Conservation (phyloP, 2,329 filamentous ascomycete genomes). For the Aureobasidium sp. region DNA sequence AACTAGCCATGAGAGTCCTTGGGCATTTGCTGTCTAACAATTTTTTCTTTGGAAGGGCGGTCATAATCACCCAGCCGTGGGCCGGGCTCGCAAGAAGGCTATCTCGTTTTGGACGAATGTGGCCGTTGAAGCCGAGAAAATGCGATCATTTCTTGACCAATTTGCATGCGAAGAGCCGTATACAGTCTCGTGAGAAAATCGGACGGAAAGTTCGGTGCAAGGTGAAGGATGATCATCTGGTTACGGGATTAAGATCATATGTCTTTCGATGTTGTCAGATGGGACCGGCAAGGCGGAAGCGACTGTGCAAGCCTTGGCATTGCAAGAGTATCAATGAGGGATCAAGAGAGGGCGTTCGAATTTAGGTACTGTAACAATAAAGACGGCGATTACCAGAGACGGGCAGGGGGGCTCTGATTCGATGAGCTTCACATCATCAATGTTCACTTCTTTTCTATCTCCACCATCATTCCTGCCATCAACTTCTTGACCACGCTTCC, state of each 20-base stretch:
- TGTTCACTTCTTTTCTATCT: not conserved
- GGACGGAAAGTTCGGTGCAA: not conserved
- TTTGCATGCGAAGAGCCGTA: not conserved
- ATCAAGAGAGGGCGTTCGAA: slow-evolving; percentile 13
- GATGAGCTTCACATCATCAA: not conserved
- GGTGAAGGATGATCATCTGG: not conserved
- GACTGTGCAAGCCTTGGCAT: slow-evolving; percentile 13
- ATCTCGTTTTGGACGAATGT: slow-evolving; percentile 4
- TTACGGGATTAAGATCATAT: not conserved
- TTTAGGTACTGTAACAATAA: slow-evolving; percentile 10
- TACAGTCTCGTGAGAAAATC: not conserved
- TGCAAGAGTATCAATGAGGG: slow-evolving; percentile 4
- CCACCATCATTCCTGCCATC: not conserved
- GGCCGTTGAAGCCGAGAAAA: slow-evolving; percentile 8
- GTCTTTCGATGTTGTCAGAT: slow-evolving; percentile 12
- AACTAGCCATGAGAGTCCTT: too few species aligned
- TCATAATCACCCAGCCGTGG: not conserved
- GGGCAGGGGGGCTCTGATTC: slow-evolving; percentile 4
- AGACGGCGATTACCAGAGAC: slow-evolving; percentile 7
- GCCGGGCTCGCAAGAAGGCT: slow-evolving; percentile 1
- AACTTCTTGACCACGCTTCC: not conserved
- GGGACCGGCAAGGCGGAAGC: slow-evolving; percentile 8
- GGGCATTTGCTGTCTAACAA: not conserved
- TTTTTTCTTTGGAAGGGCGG: not conserved
- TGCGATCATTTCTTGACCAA: not conserved